These are phyloP conservation scores for Plasmodium berghei DNA, from an alignment of 169 alveolate species.

Conservation along the genomic window DNA sequence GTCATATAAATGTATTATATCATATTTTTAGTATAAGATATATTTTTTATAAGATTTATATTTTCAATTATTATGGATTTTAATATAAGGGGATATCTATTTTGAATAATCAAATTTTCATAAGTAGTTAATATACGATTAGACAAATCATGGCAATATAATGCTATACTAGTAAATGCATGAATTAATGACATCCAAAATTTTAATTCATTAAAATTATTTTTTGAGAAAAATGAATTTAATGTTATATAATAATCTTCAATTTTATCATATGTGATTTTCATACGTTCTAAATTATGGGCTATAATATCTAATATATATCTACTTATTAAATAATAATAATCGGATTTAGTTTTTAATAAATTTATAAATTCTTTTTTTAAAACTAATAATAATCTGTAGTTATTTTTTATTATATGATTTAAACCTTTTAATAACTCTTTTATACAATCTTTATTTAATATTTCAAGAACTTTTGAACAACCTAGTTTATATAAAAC, in stretches of 20 bases:
- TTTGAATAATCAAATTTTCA: slow-evolving; percentile 12
- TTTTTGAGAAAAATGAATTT: slow-evolving; percentile 37
- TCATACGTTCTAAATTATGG: slow-evolving; percentile 33
- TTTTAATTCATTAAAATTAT: slow-evolving; percentile 21
- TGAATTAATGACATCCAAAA: slow-evolving; percentile 72
- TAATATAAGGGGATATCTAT: slow-evolving; percentile 7
- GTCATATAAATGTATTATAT: too few species aligned
- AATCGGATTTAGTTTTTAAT: slow-evolving; percentile 20
- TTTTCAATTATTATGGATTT: slow-evolving; percentile 28
- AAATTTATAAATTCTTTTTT: slow-evolving; percentile 27
- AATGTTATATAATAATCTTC: slow-evolving; percentile 49
- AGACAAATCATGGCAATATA: slow-evolving; percentile 48
- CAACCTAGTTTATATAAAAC: slow-evolving; percentile 25
- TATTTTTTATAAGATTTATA: slow-evolving; percentile 38
- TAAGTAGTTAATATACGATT: slow-evolving; percentile 18
- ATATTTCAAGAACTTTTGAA: slow-evolving; percentile 17
- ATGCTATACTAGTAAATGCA: slow-evolving; percentile 58
- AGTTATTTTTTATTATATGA: slow-evolving; percentile 30
- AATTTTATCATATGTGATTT: slow-evolving; percentile 26
- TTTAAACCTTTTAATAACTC: slow-evolving; percentile 40
- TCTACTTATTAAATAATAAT: slow-evolving; percentile 36
- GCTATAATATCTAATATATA: slow-evolving; percentile 21
- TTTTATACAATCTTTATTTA: slow-evolving; percentile 53
- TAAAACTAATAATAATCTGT: slow-evolving; percentile 12
- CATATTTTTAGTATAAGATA: slow-evolving; percentile 7